These are phyloP conservation scores for Purpureocillium takamizusanense DNA, from an alignment of 2,329 filamentous ascomycete species.

Conservation along the genomic window DNA sequence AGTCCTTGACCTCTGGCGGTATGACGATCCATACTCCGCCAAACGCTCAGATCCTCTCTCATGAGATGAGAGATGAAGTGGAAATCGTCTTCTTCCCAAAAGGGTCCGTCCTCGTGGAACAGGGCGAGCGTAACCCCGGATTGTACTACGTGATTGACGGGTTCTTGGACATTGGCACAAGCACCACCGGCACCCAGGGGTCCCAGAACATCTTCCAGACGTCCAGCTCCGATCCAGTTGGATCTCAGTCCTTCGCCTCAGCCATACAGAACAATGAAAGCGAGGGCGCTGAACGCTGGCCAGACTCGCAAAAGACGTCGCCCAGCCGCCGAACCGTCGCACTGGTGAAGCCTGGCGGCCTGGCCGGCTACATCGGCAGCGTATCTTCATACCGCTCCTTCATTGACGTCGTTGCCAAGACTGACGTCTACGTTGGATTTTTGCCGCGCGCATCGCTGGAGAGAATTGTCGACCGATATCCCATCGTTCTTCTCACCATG, in stretches of 20 bases:
- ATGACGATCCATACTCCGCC: constrained; percentile 51
- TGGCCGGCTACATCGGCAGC: constrained; percentile 90
- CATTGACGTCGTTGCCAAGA: constrained; percentile 93
- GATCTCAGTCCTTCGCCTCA: constrained; percentile 7
- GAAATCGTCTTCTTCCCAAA: constrained; percentile 98
- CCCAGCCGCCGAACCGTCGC: constrained; percentile 62
- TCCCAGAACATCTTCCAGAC: constrained; percentile 23
- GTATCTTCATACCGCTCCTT: constrained; percentile 94
- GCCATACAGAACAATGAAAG: too few relatives aligned
- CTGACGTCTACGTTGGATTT: constrained; percentile 96
- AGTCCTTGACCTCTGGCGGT: constrained; percentile 70
- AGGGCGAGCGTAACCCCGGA: constrained; percentile 93
- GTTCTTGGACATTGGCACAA: constrained; percentile 89
- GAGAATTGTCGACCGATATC: constrained; percentile 85
- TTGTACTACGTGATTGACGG: constrained; percentile 97
- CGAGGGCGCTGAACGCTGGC: too few relatives aligned
- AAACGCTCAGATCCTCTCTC: constrained; percentile 56
- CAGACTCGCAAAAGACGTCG: constrained; percentile 3
- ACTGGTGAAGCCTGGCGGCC: constrained; percentile 85
- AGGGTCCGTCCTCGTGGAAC: constrained; percentile 87
- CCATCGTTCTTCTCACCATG: constrained; percentile 88
- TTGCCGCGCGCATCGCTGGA: constrained; percentile 78
- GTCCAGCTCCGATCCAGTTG: constrained; percentile 10
- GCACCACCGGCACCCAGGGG: constrained; percentile 48
- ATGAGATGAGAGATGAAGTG: constrained; percentile 83